phyloP scores from a whole-genome alignment of 257 asterid species.

The Oldenlandia corymbosa region DNA sequence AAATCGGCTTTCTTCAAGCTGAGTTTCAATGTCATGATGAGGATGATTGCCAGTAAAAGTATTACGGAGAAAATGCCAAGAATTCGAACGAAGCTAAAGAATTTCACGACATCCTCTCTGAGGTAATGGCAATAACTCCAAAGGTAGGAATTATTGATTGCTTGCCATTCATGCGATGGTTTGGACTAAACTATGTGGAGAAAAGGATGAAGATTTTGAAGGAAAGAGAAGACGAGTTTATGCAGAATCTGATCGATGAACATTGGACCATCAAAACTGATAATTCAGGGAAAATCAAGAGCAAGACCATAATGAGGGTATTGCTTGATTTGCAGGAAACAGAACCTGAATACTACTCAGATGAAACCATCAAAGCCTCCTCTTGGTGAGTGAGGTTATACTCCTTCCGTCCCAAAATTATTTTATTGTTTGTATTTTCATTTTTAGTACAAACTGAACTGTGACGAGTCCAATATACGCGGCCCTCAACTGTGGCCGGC shows the following conservation, averaged over 20 bases:
- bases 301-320: slow-evolving; percentile 25
- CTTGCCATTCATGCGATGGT: slow-evolving; percentile 25
- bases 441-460: no score
- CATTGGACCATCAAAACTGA: neutral
- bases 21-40: slow-evolving; percentile 32
- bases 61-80: slow-evolving; percentile 28
- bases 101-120: slow-evolving; percentile 23
- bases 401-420: no score
- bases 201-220: slow-evolving; percentile 15
- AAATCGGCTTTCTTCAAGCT: slow-evolving; percentile 29
- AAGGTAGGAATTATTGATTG: no score
- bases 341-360: slow-evolving; percentile 28
- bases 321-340: slow-evolving; percentile 19
- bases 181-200: slow-evolving; percentile 13
- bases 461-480: no score
- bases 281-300: neutral
- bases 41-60: slow-evolving; percentile 34
- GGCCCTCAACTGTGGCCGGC: no score
- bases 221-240: slow-evolving; percentile 14
- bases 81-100: slow-evolving; percentile 13
- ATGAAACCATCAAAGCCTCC: slow-evolving; percentile 17
- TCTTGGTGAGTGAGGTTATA: no score
- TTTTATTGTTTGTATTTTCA: no score
- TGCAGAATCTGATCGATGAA: slow-evolving; percentile 12
- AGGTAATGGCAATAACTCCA: no score